phyloP scores from a whole-genome alignment of 257 asterid species.

The Plantago elongata region DNA sequence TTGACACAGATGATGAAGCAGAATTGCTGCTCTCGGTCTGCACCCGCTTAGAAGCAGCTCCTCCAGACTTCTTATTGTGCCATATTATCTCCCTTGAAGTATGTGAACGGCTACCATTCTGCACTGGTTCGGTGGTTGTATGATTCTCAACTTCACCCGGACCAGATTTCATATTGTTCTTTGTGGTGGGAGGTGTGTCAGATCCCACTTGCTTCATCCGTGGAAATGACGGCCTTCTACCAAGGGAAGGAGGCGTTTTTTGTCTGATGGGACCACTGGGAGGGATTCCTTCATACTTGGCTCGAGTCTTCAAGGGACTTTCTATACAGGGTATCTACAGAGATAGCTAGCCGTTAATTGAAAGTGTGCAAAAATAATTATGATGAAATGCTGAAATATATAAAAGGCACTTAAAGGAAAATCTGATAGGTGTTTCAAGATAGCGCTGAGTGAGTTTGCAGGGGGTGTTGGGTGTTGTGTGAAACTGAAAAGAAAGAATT shows the following conservation, averaged over 20 bases:
- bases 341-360: conserved; percentile 21
- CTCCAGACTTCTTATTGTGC: conserved; percentile 34
- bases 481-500: background rate
- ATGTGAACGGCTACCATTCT: conserved; percentile 24
- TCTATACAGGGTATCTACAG: conserved; percentile 54
- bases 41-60: conserved; percentile 38
- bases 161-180: conserved; percentile 26
- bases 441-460: too few species aligned
- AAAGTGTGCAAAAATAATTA: background rate
- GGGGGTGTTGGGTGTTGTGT: too few species aligned
- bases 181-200: conserved; percentile 33
- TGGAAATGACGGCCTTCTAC: conserved; percentile 50
- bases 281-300: conserved; percentile 58
- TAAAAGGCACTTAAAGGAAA: background rate
- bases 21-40: conserved; percentile 71
- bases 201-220: conserved; percentile 39
- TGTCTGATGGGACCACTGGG: conserved; percentile 39
- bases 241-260: conserved; percentile 56
- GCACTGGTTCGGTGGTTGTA: conserved; percentile 30
- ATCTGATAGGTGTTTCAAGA: background rate
- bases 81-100: conserved; percentile 33
- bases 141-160: conserved; percentile 34
- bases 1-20: conserved; percentile 64
- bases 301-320: conserved; percentile 59
- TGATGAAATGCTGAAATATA: background rate